Base-by-base conservation (phyloP, 2,329 filamentous ascomycete species). In the Rugonectria rugulosa region DNA sequence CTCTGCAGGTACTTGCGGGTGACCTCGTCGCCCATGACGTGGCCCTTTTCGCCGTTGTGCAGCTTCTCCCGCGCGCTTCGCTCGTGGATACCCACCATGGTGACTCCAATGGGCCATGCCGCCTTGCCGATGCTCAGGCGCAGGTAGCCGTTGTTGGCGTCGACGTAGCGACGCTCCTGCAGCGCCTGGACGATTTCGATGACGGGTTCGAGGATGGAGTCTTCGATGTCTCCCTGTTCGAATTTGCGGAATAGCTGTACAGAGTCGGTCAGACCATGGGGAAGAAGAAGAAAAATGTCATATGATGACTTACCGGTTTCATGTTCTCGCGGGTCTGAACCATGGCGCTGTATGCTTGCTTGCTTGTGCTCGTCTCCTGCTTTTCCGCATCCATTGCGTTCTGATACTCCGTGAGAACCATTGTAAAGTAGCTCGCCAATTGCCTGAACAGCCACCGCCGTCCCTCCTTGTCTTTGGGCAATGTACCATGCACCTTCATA, bases 1-100 rank as follows among this genome's bases (percentile, higher is more conserved):
- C 94, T 97, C 79, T 99, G 95, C 64, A 99, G 75, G 71, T 93
- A 97, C 77, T 98, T 99, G 63, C 95, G 85, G 47, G 95, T 99
- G 38, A 90, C 88, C 77, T 99, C 95, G 71, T 98, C 95, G 54
- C 92, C 94, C 88, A 99, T 92, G 67, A 98, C 97, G 73, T 99
- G 93, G 4, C 94, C 95, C 68, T 92, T 89, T 69, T 89, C 87
- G 55, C 88, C 89, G 72, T 95, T 87, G 72, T 98, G 93, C 56
- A 99, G 79, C 77, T 99, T 99, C 77, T 99, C 95, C 60, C 95
- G 86, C 17, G 95, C 94, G 64, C 90, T 95, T 70, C 95, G 87
- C 80, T 98, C 95, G 84, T 99, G 95, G 67, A 99, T 99, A 81
- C 95, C 95, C 69, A 99, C 95, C 95, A 98, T 99, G 73, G 95